Percentiles rank a stretch among this genome's conserved stretches.
Conservation (phyloP, 305 asterid genomes). For the Fraxinus floribunda region DNA sequence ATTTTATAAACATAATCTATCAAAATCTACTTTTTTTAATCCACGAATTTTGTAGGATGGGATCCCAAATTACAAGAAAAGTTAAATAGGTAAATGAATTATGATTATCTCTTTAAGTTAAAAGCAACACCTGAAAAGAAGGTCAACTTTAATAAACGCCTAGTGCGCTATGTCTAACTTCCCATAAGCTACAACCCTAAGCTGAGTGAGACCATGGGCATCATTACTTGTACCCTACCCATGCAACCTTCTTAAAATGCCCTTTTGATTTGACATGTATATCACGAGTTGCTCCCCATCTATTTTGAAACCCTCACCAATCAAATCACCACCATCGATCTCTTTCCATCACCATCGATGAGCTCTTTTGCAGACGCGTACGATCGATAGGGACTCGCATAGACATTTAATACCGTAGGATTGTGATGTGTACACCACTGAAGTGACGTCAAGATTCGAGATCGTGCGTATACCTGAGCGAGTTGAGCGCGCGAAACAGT, state of each 20-base stretch:
- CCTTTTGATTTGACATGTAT: slow-evolving; percentile 50
- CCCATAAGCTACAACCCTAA: slow-evolving; percentile 25
- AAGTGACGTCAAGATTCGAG: neutral
- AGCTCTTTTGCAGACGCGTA: neutral
- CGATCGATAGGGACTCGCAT: slow-evolving; percentile 11
- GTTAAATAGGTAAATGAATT: no score
- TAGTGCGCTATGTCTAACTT: slow-evolving; percentile 49
- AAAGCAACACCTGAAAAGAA: slow-evolving; percentile 6
- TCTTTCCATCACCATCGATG: neutral
- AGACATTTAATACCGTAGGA: slow-evolving; percentile 17
- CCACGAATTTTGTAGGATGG: no score
- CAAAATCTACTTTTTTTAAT: no score
- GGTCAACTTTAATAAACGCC: slow-evolving; percentile 10
- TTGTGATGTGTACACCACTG: neutral
- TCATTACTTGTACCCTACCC: slow-evolving; percentile 44
- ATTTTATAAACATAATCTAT: no score
- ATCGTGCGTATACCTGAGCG: no score
- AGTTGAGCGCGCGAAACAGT: no score
- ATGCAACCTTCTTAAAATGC: slow-evolving; percentile 31
- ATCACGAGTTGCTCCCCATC: slow-evolving; percentile 65
- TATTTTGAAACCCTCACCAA: slow-evolving; percentile 7
- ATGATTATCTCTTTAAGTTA: no score
- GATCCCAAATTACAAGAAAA: no score
- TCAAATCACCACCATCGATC: slow-evolving; percentile 20
- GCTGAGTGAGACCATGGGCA: slow-evolving; percentile 25